Evolutionary conservation across 2,329 filamentous ascomycete species (phyloP).

Genomic region (Davidsoniella australis): DNA sequence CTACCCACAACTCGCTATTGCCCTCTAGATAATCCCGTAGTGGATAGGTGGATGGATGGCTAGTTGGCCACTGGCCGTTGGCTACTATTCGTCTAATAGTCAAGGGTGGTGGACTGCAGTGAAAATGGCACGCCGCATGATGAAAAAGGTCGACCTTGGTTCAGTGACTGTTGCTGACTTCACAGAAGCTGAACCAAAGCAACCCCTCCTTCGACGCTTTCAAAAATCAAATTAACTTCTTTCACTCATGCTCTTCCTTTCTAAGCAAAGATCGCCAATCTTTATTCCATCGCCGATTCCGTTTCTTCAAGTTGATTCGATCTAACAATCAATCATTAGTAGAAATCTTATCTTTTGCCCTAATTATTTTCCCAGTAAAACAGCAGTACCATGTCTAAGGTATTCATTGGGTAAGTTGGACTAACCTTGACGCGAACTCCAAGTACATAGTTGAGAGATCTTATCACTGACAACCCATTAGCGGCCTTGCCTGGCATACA

Average conservation of each 20-base stretch:
- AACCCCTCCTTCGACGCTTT: neutral
- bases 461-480: conserved; percentile 20
- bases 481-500: conserved; percentile 96
- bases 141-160: too few relatives aligned
- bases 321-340: neutral
- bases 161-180: too few relatives aligned
- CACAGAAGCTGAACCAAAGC: neutral
- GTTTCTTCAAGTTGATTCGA: neutral
- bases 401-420: conserved; percentile 75
- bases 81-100: too few relatives aligned
- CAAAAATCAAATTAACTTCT: neutral
- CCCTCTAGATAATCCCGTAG: too few relatives aligned
- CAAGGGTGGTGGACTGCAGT: too few relatives aligned
- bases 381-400: conserved; percentile 56
- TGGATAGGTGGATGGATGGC: too few relatives aligned
- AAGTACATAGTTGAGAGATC: neutral
- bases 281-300: neutral
- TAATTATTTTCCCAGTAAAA: neutral
- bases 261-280: neutral
- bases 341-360: neutral
- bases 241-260: neutral
- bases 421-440: neutral
- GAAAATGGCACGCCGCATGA: too few relatives aligned
- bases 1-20: too few relatives aligned
- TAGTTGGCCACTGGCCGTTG: too few relatives aligned